phyloP scores from a whole-genome alignment of 2,329 filamentous ascomycete genomes.

The Tolypocladium ophioglossoides region DNA sequence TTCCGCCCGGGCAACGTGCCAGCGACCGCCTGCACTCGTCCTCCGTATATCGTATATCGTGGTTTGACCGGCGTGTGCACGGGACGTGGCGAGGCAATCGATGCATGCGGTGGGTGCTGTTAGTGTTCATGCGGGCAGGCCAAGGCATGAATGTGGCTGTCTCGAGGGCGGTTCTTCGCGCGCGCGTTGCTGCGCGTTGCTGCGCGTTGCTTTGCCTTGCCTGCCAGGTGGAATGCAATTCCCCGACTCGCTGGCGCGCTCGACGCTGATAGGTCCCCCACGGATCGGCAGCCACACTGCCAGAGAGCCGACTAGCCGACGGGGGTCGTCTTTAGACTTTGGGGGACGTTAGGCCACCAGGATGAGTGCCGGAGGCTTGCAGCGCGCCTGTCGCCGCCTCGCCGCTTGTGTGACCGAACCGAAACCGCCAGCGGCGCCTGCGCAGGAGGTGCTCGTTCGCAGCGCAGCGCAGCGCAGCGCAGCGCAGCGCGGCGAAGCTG shows the following conservation, averaged over 20 bases:
- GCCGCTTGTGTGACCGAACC: not conserved
- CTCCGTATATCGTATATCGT: no score
- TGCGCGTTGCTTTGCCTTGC: not conserved
- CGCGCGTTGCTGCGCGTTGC: no score
- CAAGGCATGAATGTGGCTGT: not conserved
- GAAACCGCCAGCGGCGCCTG: not conserved
- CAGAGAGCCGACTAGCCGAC: not conserved
- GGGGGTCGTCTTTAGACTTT: no score
- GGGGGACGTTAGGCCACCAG: no score
- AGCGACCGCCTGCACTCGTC: not conserved
- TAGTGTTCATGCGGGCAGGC: not conserved
- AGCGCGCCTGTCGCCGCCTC: not conserved
- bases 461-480: no score
- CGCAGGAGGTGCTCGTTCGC: not conserved
- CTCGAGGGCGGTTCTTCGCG: not conserved
- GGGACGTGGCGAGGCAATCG: not conserved
- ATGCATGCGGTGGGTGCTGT: not conserved
- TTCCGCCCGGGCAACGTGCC: not conserved
- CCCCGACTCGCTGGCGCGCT: not conserved
- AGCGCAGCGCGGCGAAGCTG: not conserved
- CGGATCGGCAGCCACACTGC: not conserved
- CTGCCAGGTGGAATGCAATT: not conserved
- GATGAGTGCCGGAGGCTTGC: no score
- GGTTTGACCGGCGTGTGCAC: not conserved
- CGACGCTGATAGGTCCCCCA: not conserved